Conservation (phyloP, 768 basidiomycete genomes). For the Trametes cingulata region DNA sequence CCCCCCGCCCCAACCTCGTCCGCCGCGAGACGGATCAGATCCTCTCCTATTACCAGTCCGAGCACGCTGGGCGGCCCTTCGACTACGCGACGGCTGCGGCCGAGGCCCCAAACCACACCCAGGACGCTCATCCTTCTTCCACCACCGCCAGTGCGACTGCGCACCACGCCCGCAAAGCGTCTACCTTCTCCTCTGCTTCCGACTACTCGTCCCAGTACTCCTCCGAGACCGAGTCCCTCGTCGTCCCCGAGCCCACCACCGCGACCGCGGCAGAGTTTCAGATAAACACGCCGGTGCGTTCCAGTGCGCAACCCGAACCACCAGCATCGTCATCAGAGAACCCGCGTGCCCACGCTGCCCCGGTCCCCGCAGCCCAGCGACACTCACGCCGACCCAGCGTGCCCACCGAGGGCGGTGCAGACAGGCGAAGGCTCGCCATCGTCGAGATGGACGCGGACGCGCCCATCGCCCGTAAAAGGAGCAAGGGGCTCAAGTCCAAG, state of each 20-base stretch:
- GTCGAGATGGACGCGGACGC: slow-evolving; percentile 55
- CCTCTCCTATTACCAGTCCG: slow-evolving; percentile 57
- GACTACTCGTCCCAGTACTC: slow-evolving; percentile 53
- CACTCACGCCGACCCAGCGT: slow-evolving; percentile 48
- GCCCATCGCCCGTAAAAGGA: slow-evolving; percentile 25
- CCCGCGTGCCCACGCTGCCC: slow-evolving; percentile 7
- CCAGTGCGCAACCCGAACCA: not conserved
- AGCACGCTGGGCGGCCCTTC: slow-evolving; percentile 42
- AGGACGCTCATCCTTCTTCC: slow-evolving; percentile 15
- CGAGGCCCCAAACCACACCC: too few species aligned
- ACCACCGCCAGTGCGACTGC: slow-evolving; percentile 11
- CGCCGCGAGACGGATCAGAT: slow-evolving; percentile 46
- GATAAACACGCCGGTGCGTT: not conserved
- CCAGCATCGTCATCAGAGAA: not conserved
- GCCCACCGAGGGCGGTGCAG: slow-evolving; percentile 59
- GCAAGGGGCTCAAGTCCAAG: slow-evolving; percentile 13
- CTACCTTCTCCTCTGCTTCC: slow-evolving; percentile 41
- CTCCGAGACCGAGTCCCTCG: not conserved
- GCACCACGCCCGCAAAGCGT: slow-evolving; percentile 7
- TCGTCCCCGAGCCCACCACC: not conserved
- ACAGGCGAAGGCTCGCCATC: slow-evolving; percentile 67
- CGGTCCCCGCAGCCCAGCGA: not conserved
- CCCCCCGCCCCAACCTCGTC: slow-evolving; percentile 25
- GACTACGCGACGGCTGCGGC: slow-evolving; percentile 21
- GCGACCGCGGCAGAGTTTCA: not conserved